Evolutionary conservation across 257 asterid species (phyloP), one percentile per base, ranked within the genome.

Genomic region (Vinca minor): DNA sequence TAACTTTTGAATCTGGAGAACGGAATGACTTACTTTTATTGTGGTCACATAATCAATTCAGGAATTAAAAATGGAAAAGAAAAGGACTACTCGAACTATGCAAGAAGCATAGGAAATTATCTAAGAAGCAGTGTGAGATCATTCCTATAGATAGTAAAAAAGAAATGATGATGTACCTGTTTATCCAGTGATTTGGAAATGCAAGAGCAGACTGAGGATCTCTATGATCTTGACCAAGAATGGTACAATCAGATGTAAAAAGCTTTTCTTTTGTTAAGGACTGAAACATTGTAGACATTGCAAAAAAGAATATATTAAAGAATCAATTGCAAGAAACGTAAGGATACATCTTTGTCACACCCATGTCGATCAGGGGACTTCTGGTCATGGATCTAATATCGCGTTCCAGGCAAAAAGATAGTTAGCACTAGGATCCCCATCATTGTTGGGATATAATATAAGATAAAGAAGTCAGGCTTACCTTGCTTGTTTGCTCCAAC

Each of bases 401-500:
- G 71, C 54, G 77, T 45, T 44, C 70, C 62, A 74, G 72, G 71
- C 57, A 74, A 68, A 73, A 69, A n/a, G 76, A 32, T 54, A 56
- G 35, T 18, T 5, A 29, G 55, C 28, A 66, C 8, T 35, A 35
- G 57, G 21, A 62, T 15, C 39, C 31, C 39, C 46, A 21, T 17
- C 8, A 38, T 62, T 17, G 38, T 32, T 61, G 34, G 28, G n/a
- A n/a, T n/a, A n/a, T n/a, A n/a, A n/a, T n/a, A 55, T 23, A 62
- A 44, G 28, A 62, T 38, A 23, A 1, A 69, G 69, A 65, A 63
- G 71, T 44, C 59, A 31, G 63, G 47, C 52, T 69, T 67, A 92
- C 98, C 95, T 87, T 87, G 81, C 85, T 89, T 23, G 98, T 89
- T 76, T 89, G 91, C 83, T 85, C 96, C 73, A 92, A 71, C 73